These are phyloP conservation scores for Bruguiera hainesii DNA, from an alignment of 441 rosid species.

Conservation along the genomic window DNA sequence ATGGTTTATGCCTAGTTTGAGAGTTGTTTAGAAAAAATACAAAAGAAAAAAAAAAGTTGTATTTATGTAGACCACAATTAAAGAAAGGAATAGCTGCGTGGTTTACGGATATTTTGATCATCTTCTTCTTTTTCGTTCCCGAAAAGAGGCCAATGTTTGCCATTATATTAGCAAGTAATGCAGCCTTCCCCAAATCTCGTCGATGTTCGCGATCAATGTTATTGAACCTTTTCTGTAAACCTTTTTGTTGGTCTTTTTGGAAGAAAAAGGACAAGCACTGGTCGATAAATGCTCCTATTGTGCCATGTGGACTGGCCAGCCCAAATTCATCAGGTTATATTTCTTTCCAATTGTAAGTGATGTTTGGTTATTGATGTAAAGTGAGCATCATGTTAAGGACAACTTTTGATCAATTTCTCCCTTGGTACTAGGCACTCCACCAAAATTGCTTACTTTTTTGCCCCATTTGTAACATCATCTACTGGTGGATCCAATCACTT, in stretches of 20 bases:
- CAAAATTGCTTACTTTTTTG: slow-evolving; percentile 18
- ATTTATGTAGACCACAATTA: background rate
- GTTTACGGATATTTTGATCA: background rate
- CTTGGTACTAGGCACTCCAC: slow-evolving; percentile 18
- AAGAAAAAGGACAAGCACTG: too few relatives aligned
- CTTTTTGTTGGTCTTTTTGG: too few relatives aligned
- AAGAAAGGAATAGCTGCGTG: slow-evolving; percentile 1
- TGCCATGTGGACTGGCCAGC: too few relatives aligned
- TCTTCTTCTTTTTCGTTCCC: background rate
- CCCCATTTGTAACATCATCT: slow-evolving; percentile 18
- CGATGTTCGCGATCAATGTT: too few relatives aligned
- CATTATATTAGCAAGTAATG: slow-evolving; percentile 9
- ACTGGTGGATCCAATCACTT: slow-evolving; percentile 23
- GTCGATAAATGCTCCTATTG: too few relatives aligned
- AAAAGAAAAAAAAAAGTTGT: slow-evolving; percentile 18
- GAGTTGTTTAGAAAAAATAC: slow-evolving; percentile 5
- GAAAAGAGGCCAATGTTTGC: slow-evolving; percentile 4
- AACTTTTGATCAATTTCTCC: slow-evolving; percentile 11
- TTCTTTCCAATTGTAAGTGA: too few relatives aligned
- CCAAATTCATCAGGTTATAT: too few relatives aligned
- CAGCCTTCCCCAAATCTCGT: background rate
- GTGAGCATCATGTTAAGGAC: slow-evolving; percentile 21
- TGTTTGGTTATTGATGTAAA: slow-evolving; percentile 10
- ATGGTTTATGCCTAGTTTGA: too few relatives aligned
- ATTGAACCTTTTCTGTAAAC: too few relatives aligned